These are phyloP conservation scores for Phaseolus lunatus DNA, from an alignment of 306 rosid genomes.

Conservation along the genomic window DNA sequence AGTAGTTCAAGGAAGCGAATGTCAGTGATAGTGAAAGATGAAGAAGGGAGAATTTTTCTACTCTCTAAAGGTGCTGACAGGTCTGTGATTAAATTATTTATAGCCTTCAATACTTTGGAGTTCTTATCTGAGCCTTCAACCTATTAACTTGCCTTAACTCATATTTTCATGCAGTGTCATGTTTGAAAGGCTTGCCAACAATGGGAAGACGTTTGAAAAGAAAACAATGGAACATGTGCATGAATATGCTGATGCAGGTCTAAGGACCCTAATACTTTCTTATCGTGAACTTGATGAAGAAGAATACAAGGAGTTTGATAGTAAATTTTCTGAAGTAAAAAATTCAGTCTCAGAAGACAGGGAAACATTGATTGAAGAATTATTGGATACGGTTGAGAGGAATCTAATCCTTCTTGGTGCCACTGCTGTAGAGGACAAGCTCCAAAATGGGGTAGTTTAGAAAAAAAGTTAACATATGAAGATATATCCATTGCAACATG, in stretches of 20 bases:
- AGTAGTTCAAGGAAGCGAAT: slow-evolving; percentile 84
- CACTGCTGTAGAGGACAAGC: slow-evolving; percentile 96
- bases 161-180: slow-evolving; percentile 72
- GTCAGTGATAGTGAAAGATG: slow-evolving; percentile 84
- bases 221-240: slow-evolving; percentile 68
- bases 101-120: slow-evolving; percentile 28
- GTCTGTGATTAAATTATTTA: slow-evolving; percentile 48
- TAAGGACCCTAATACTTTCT: slow-evolving; percentile 80
- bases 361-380: slow-evolving; percentile 68
- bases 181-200: slow-evolving; percentile 74
- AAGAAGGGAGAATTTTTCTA: slow-evolving; percentile 66
- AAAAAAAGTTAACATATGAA: slow-evolving; percentile 11
- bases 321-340: slow-evolving; percentile 60
- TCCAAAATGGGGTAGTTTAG: slow-evolving; percentile 86
- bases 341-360: slow-evolving; percentile 65
- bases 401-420: slow-evolving; percentile 84
- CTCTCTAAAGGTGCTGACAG: slow-evolving; percentile 95
- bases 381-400: slow-evolving; percentile 69
- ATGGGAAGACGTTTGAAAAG: slow-evolving; percentile 69
- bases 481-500: slow-evolving; percentile 26
- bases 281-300: slow-evolving; percentile 76
- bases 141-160: slow-evolving; percentile 23
- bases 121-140: slow-evolving; percentile 36
- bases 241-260: slow-evolving; percentile 84
- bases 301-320: slow-evolving; percentile 63